A percentile compares a stretch with the other conserved stretches of the same genome.
Evolutionary conservation across 345 rosid species (phyloP).

Genomic region (Acer yangbiense): DNA sequence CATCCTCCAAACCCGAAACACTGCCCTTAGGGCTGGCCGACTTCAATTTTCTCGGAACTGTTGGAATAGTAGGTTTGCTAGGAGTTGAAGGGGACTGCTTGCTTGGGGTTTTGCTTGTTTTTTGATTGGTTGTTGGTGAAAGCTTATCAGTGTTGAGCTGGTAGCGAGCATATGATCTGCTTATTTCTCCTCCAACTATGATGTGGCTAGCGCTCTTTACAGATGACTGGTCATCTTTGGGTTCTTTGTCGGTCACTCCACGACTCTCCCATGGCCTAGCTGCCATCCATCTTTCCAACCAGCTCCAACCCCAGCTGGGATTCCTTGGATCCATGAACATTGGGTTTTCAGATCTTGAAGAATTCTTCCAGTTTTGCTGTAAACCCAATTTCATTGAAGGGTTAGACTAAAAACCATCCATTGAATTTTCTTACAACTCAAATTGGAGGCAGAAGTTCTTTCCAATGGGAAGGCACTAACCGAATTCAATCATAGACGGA

Average conservation of each 20-base stretch:
- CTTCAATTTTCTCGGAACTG: slow-evolving; percentile 61
- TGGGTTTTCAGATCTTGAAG: slow-evolving; percentile 55
- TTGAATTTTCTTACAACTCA: not conserved
- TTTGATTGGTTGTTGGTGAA: slow-evolving; percentile 66
- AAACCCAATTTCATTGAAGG: not conserved
- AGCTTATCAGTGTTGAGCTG: slow-evolving; percentile 65
- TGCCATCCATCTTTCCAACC: slow-evolving; percentile 99
- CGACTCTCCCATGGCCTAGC: slow-evolving; percentile 74
- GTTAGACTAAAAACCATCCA: slow-evolving; percentile 18
- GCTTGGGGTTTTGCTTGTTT: slow-evolving; percentile 45
- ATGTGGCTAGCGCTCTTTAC: slow-evolving; percentile 46
- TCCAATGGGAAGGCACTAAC: not conserved
- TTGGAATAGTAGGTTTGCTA: slow-evolving; percentile 45
- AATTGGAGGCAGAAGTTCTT: not conserved
- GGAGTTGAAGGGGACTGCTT: slow-evolving; percentile 66
- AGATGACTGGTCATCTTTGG: slow-evolving; percentile 47
- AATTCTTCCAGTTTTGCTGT: slow-evolving; percentile 88
- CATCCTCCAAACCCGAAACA: slow-evolving; percentile 55
- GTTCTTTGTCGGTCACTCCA: slow-evolving; percentile 58
- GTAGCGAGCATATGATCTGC: slow-evolving; percentile 60
- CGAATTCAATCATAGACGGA: not conserved
- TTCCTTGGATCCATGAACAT: slow-evolving; percentile 85
- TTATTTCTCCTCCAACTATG: slow-evolving; percentile 57
- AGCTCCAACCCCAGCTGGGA: slow-evolving; percentile 98
- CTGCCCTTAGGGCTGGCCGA: slow-evolving; percentile 50